Base-by-base conservation (phyloP, 331 rosid genomes). In the Rosa hybrid region DNA sequence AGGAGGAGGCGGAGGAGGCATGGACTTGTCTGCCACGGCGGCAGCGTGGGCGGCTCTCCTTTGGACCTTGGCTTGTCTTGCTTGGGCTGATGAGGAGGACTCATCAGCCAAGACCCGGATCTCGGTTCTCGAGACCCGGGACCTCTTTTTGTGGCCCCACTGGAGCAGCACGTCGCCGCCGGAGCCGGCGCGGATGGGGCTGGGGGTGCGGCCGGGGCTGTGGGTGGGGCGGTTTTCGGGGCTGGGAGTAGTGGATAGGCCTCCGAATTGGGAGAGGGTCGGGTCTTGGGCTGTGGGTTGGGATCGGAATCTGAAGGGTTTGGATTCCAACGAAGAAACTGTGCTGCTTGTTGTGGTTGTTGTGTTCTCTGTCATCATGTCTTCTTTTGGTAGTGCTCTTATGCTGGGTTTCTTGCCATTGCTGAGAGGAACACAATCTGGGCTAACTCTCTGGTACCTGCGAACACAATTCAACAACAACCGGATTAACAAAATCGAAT, bases 131-230 rank as follows among this genome's bases (percentile, higher is more conserved):
- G 92, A 87, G 48, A 78, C 88, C 69, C 95, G 84, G 46, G 92
- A 82, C 78, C 89, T 86, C 85, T 89, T 89, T 68, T 84, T 87
- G 17, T 89, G 92, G 1, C 95, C 95, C 95, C 95, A 91, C 45
- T 91, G 91, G 78, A 91, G 59, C 8, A 91, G 54, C 75, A 83
- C 88, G 67, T 91, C 92, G n/a, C 89, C 90, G 8, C 89, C 90
- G 14, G 79, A 68, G 2, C 82, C 65, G 56, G 79, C 85, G 48
- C 72, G 83, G 81, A 57, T 72, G 18, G 77, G 88, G 81, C 86
- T 84, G 23, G 86, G 89, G 12, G 81, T 84, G 2, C 84, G 79
- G 76, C 82, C 76, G 41, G 83, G 86, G 62, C 89, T 83, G 30
- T 88, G 70, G 11, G 70, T 64, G 12, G 72, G 14, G 72, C 25